phyloP scores from a whole-genome alignment of 129 eudicot genomes.

The Gnaphalium uliginosum region DNA sequence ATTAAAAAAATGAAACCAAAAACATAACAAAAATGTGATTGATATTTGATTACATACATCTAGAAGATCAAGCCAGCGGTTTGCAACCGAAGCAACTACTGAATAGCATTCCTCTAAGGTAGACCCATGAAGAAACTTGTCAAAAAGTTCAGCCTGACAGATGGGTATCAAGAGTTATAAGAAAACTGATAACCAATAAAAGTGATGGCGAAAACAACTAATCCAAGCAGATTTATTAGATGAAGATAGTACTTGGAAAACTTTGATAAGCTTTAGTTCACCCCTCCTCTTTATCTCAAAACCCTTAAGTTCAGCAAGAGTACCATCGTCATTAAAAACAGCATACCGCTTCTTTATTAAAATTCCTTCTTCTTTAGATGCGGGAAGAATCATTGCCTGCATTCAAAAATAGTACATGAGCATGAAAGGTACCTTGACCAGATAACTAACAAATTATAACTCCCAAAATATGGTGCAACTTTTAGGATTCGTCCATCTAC shows the following conservation, averaged over 20 bases:
- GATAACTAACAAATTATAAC: constrained; percentile 18
- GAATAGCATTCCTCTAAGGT: constrained; percentile 96
- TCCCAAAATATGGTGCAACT: neutral
- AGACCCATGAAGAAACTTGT: constrained; percentile 92
- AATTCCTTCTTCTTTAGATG: constrained; percentile 98
- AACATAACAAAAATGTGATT: constrained; percentile 13
- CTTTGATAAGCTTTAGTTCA: constrained; percentile 99
- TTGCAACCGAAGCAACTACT: constrained; percentile 95
- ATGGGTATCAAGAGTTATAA: constrained; percentile 9
- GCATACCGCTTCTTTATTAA: constrained; percentile 95
- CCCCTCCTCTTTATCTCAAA: constrained; percentile 99
- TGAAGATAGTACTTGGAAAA: constrained; percentile 74
- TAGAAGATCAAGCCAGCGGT: constrained; percentile 99
- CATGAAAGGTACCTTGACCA: constrained; percentile 12
- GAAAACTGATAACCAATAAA: constrained; percentile 2
- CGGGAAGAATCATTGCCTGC: constrained; percentile 99
- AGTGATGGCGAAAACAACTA: neutral
- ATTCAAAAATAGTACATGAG: constrained; percentile 27
- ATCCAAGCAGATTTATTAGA: constrained; percentile 12
- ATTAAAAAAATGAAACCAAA: constrained; percentile 3
- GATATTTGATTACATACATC: constrained; percentile 73
- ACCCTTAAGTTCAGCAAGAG: constrained; percentile 98
- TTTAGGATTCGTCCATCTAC: constrained; percentile 35
- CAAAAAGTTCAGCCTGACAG: constrained; percentile 95
- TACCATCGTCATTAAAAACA: constrained; percentile 98